A percentile compares a stretch with the other conserved stretches of the same genome.
Evolutionary conservation across 495 filamentous ascomycete genomes (phyloP).

Genomic region (Penicillium daleae): DNA sequence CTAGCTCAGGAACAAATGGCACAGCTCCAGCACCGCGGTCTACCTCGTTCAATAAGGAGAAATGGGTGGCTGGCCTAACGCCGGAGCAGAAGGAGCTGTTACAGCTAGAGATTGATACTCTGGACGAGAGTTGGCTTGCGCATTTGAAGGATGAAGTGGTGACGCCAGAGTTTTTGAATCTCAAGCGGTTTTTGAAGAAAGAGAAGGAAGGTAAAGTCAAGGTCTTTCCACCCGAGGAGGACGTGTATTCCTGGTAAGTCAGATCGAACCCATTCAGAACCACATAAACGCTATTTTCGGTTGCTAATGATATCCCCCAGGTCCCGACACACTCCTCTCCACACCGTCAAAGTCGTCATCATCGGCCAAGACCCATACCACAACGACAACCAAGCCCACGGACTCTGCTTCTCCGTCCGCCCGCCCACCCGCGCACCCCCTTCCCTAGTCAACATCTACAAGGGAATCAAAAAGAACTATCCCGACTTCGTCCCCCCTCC

Average conservation of each 20-base stretch:
- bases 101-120: constrained; percentile 84
- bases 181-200: constrained; percentile 84
- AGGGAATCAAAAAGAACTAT: constrained; percentile 81
- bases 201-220: constrained; percentile 74
- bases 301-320: constrained; percentile 42
- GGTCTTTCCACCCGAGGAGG: constrained; percentile 81
- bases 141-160: constrained; percentile 82
- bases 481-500: constrained; percentile 75
- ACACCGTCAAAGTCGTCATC: constrained; percentile 85
- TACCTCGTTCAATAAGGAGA: constrained; percentile 79
- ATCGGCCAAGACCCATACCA: constrained; percentile 97
- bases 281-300: not conserved
- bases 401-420: constrained; percentile 90
- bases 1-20: constrained; percentile 9
- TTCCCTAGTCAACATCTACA: constrained; percentile 91
- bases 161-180: constrained; percentile 74
- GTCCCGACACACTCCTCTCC: constrained; percentile 88
- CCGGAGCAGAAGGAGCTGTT: constrained; percentile 81
- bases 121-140: constrained; percentile 88
- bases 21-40: constrained; percentile 23
- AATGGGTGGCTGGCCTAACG: constrained; percentile 80
- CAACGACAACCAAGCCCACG: constrained; percentile 93
- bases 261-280: not conserved
- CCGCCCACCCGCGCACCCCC: constrained; percentile 86
- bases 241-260: constrained; percentile 91